A percentile compares a stretch with the other conserved stretches of the same genome.
Conservation (phyloP, 345 rosid species). For the Sapria himalayana region DNA sequence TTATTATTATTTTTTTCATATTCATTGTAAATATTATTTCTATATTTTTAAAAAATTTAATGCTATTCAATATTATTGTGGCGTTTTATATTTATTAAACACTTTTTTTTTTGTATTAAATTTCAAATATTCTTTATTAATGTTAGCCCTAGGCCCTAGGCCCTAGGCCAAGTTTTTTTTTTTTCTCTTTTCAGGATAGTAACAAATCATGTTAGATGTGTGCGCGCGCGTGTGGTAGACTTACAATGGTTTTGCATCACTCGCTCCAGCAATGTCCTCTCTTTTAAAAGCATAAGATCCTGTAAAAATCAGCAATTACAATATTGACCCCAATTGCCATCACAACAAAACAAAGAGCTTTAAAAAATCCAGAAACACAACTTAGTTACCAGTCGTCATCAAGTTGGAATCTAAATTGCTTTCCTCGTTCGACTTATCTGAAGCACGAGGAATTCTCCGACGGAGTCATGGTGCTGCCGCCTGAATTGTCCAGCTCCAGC, state of each 20-base stretch:
- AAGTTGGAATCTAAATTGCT: slow-evolving; percentile 22
- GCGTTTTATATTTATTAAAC: no score
- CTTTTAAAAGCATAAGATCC: slow-evolving; percentile 13
- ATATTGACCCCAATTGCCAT: slow-evolving; percentile 4
- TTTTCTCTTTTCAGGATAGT: no score
- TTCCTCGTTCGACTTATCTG: slow-evolving; percentile 28
- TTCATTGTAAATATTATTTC: no score
- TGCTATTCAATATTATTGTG: no score
- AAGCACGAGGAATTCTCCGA: slow-evolving; percentile 19
- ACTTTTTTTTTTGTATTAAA: no score
- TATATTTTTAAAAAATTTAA: no score
- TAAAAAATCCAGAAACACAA: slow-evolving; percentile 4
- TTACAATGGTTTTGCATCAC: slow-evolving; percentile 12
- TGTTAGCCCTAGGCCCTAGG: no score
- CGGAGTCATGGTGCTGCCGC: slow-evolving; percentile 39
- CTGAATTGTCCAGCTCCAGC: slow-evolving; percentile 17
- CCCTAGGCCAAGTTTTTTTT: no score
- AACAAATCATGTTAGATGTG: no score
- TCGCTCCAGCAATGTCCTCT: slow-evolving; percentile 8
- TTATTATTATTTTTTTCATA: no score
- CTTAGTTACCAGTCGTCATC: slow-evolving; percentile 25
- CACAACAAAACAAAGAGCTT: slow-evolving; percentile 1
- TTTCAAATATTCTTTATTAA: no score
- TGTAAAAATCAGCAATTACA: slow-evolving; percentile 8
- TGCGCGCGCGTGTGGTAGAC: no score